phyloP scores from a whole-genome alignment of 1,284 basidiomycete genomes.

The Apiotrichum porosum region DNA sequence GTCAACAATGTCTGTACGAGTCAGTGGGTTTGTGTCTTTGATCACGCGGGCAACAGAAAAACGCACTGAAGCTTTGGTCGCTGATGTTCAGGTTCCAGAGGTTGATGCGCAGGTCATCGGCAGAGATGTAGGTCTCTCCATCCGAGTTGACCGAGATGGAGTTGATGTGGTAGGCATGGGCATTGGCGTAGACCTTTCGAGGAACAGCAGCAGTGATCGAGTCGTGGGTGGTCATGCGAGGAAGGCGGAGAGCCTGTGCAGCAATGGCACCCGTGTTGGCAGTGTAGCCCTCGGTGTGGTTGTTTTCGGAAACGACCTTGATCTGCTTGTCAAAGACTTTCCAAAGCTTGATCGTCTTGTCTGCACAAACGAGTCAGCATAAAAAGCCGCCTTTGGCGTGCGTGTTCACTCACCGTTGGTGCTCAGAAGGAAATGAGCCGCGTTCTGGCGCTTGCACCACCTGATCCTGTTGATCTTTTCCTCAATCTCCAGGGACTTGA shows the following conservation, averaged over 20 bases:
- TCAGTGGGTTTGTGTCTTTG: not conserved
- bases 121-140: slow-evolving; percentile 98
- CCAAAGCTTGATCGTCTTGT: slow-evolving; percentile 99
- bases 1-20: slow-evolving; percentile 85
- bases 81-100: slow-evolving; percentile 98
- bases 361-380: slow-evolving; percentile 50
- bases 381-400: no score
- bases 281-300: slow-evolving; percentile 72
- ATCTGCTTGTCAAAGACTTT: slow-evolving; percentile 99
- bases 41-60: no score
- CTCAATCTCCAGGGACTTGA: slow-evolving; percentile 99
- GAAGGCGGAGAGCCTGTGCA: slow-evolving; percentile 63
- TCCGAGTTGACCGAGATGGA: slow-evolving; percentile 99
- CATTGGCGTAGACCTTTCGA: slow-evolving; percentile 97
- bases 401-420: slow-evolving; percentile 70
- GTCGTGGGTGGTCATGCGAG: slow-evolving; percentile 88
- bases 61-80: slow-evolving; percentile 98
- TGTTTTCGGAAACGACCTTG: slow-evolving; percentile 94
- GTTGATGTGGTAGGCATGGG: slow-evolving; percentile 99
- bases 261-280: slow-evolving; percentile 53
- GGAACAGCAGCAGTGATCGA: slow-evolving; percentile 98
- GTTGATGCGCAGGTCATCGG: slow-evolving; percentile 94
- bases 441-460: slow-evolving; percentile 98
- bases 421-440: slow-evolving; percentile 92
- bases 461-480: slow-evolving; percentile 99